Percentiles rank a stretch among this genome's conserved stretches.
Conservation (phyloP, 2,329 filamentous ascomycete species). For the Volutella citrinella region DNA sequence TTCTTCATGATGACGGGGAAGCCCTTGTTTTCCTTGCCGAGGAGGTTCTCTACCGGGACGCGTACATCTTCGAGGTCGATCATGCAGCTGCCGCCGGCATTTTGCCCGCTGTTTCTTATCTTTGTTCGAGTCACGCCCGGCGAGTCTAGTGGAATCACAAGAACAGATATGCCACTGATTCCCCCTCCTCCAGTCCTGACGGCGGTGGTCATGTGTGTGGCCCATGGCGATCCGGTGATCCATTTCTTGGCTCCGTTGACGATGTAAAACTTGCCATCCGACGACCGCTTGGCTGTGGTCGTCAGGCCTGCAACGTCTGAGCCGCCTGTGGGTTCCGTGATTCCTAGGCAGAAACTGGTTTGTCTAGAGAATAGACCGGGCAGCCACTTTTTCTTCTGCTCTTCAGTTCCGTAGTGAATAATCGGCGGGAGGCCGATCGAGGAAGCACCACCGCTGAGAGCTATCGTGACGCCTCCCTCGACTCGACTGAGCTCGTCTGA, state of each 20-base stretch:
- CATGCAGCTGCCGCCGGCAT: conserved; percentile 59
- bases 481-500: conserved; percentile 54
- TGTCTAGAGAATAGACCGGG: conserved; percentile 9
- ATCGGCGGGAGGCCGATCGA: conserved; percentile 66
- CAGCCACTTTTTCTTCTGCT: conserved; percentile 19
- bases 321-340: conserved; percentile 14
- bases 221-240: conserved; percentile 62
- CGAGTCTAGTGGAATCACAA: conserved; percentile 52
- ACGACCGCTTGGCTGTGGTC: conserved; percentile 50
- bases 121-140: conserved; percentile 48
- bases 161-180: conserved; percentile 50
- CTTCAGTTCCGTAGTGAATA: conserved; percentile 57
- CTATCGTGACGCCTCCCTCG: conserved; percentile 52
- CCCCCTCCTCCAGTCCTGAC: conserved; percentile 57
- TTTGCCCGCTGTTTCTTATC: conserved; percentile 65
- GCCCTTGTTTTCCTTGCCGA: conserved; percentile 53
- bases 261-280: conserved; percentile 50
- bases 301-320: conserved; percentile 63
- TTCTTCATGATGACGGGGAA: conserved; percentile 61
- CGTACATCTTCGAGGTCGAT: conserved; percentile 54
- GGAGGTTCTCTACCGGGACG: conserved; percentile 39
- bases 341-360: conserved; percentile 15
- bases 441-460: conserved; percentile 55
- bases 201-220: conserved; percentile 60
- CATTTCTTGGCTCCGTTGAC: conserved; percentile 69